Percentiles rank a stretch among this genome's conserved stretches.
phyloP scores from a whole-genome alignment of 2,329 filamentous ascomycete genomes.

The Paracoccidioides lutzii region DNA sequence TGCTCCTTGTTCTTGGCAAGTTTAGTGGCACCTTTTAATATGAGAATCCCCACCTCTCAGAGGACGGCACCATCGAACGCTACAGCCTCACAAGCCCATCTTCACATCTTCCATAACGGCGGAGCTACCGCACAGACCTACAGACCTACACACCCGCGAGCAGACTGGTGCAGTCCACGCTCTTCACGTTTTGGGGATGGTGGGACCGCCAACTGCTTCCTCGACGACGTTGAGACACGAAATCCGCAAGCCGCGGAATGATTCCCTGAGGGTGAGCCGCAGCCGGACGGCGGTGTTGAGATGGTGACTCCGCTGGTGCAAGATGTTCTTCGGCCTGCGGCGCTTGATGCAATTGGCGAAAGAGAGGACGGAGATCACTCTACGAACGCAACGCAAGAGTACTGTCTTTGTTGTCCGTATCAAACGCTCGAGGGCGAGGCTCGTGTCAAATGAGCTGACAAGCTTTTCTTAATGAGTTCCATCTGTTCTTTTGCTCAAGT shows the following conservation, averaged over 20 bases:
- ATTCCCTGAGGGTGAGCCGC: background rate
- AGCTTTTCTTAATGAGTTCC: background rate
- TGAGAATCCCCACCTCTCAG: background rate
- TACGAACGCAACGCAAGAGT: background rate
- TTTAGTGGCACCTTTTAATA: background rate
- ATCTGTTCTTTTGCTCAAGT: too few species aligned
- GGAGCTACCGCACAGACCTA: too few species aligned
- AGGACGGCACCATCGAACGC: background rate
- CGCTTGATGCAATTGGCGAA: background rate
- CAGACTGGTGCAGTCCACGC: background rate
- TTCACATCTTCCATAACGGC: background rate
- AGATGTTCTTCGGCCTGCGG: background rate
- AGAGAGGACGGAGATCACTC: background rate
- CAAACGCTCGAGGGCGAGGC: background rate
- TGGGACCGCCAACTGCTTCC: background rate
- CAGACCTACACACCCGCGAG: background rate
- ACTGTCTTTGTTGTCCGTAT: background rate
- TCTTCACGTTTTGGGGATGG: constrained; percentile 1
- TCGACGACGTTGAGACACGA: background rate
- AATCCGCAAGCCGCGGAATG: background rate
- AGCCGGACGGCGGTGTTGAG: background rate
- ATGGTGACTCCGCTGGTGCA: background rate
- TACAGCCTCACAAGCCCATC: background rate
- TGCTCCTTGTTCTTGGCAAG: background rate
- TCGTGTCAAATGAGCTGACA: background rate